Base-by-base conservation (phyloP, 257 asterid genomes). In the Penstemon barbatus region DNA sequence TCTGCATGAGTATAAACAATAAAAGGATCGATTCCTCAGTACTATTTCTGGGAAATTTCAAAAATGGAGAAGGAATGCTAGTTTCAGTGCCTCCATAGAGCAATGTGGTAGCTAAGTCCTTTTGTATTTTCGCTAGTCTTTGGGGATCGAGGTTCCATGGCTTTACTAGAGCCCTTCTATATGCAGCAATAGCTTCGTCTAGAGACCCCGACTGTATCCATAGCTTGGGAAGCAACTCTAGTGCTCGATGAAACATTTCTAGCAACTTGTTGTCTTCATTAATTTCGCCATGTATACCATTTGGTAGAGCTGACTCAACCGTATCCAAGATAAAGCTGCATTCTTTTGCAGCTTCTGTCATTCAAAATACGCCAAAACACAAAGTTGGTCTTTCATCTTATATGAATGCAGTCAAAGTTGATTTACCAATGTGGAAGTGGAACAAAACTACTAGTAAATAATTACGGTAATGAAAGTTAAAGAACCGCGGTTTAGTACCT, bases 11-110 rank as follows among this genome's bases (percentile, higher is more conserved):
- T 61, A 87, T 66, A 74, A 86, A 82, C 76, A 87, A 74, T 66
- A 89, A 73, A 50, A 92, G 96, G 49, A 92, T 81, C 3, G 98
- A 91, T 78, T 92, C 98, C 81, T 89, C 98, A 15, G 66, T 75
- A 67, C 78, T 80, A 15, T 64, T 81, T 8, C 64, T 65, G 0
- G 84, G 90, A 64, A 78, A 70, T 9, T 63, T 72, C 19, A 68
- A 61, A 7, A 69, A 59, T 40, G 71, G 81, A 41, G 90, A 82
- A 19, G 85, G 80, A 55, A 78, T 72, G 67, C 66, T 74, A 5
- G 87, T 70, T 79, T 89, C 98, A 42, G 87, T 75, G 6, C 97
- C 96, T 43, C 92, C 97, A 63, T 87, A 82, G 50, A 92, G 89
- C 65, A 92, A 78, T 39, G 67, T 53, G 63, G 76, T 64, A 9